These are phyloP conservation scores for Panellus pusillus DNA, from an alignment of 768 basidiomycete species.

Conservation along the genomic window DNA sequence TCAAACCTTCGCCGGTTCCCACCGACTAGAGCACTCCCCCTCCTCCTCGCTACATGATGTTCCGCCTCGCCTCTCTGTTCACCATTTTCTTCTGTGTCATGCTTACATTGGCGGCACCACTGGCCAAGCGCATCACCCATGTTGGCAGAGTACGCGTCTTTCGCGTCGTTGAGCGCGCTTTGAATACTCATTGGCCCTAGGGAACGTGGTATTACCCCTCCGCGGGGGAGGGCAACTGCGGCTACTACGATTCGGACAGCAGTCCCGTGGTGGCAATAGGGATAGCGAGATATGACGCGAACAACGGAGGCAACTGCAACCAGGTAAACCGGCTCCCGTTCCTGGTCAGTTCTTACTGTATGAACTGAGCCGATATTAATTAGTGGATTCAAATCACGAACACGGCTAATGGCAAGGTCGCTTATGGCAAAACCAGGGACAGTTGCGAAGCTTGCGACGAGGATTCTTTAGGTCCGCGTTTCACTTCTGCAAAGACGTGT, in stretches of 20 bases:
- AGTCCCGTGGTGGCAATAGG: conserved; percentile 67
- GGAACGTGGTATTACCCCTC: conserved; percentile 62
- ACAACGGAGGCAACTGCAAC: conserved; percentile 55
- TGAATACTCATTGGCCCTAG: conserved; percentile 33
- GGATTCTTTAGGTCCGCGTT: conserved; percentile 54
- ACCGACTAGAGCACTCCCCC: conserved; percentile 8
- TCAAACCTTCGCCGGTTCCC: conserved; percentile 17
- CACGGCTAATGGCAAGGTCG: conserved; percentile 49
- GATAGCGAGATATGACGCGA: conserved; percentile 48
- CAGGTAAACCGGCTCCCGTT: conserved; percentile 44
- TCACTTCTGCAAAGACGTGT: neutral
- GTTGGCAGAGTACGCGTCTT: conserved; percentile 52
- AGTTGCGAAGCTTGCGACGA: conserved; percentile 56
- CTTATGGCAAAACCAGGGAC: conserved; percentile 54
- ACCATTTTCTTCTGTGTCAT: conserved; percentile 20
- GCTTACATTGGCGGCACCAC: conserved; percentile 44
- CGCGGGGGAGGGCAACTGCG: conserved; percentile 59
- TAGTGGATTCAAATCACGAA: conserved; percentile 65
- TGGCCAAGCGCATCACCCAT: conserved; percentile 54
- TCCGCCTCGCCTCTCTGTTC: conserved; percentile 39
- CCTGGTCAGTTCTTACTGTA: neutral
- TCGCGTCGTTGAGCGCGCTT: neutral
- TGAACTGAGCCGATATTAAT: conserved; percentile 1
- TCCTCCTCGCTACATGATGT: conserved; percentile 32
- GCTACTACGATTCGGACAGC: conserved; percentile 44